These are phyloP conservation scores for Skeletonema costatum DNA, from an alignment of 108 stramenopile species.

Conservation along the genomic window DNA sequence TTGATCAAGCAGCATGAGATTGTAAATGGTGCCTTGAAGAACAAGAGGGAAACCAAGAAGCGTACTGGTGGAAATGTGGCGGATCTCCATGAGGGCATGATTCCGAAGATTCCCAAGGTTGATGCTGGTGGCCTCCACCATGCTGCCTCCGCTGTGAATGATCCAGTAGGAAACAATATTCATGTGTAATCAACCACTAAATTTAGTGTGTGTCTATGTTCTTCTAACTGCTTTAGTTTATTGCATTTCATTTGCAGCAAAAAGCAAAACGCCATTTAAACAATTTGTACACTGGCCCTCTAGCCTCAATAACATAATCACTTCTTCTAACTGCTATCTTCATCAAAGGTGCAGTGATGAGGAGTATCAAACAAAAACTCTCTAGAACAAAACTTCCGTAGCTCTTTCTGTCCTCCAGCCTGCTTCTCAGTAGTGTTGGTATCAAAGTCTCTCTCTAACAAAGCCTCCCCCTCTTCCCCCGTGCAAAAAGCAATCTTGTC, in stretches of 20 bases:
- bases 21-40: constrained; percentile 26
- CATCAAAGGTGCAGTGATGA: constrained; percentile 66
- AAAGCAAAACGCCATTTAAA: not conserved
- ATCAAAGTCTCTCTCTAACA: constrained; percentile 59
- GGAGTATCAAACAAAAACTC: constrained; percentile 73
- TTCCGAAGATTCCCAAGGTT: constrained; percentile 3
- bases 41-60: constrained; percentile 27
- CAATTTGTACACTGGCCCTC: not conserved
- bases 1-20: constrained; percentile 15
- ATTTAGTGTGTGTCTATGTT: not conserved
- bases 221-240: too few relatives aligned
- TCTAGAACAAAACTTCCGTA: constrained; percentile 58
- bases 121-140: not conserved
- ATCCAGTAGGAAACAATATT: not conserved
- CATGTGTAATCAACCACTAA: not conserved
- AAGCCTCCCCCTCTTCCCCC: constrained; percentile 43
- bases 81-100: not conserved
- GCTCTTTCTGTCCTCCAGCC: constrained; percentile 54
- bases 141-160: constrained; percentile 4
- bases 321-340: constrained; percentile 2
- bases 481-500: constrained; percentile 84
- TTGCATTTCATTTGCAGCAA: too few relatives aligned
- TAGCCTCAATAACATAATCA: too few relatives aligned
- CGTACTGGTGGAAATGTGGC: constrained; percentile 1
- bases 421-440: constrained; percentile 55